These are phyloP conservation scores for Nitzschia palea DNA, from an alignment of 108 stramenopile species.

Conservation along the genomic window DNA sequence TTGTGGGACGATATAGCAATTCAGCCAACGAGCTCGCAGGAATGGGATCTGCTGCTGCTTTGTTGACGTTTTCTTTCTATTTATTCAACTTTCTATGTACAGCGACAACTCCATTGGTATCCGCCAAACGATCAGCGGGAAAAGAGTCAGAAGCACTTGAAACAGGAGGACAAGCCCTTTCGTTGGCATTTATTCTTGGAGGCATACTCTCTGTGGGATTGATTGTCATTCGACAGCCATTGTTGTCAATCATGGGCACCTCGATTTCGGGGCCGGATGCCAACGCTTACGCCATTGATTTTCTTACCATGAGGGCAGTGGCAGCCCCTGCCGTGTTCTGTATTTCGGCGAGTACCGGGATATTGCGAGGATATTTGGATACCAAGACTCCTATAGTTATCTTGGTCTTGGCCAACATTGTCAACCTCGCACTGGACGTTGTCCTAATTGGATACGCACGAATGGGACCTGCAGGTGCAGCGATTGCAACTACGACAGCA, in stretches of 20 bases:
- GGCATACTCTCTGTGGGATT: slow-evolving; percentile 35
- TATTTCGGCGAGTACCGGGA: slow-evolving; percentile 79
- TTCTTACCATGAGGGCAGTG: slow-evolving; percentile 63
- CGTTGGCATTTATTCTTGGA: slow-evolving; percentile 63
- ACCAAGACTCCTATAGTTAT: slow-evolving; percentile 77
- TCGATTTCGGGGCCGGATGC: slow-evolving; percentile 56
- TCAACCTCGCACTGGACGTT: slow-evolving; percentile 76
- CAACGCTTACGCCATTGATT: slow-evolving; percentile 63
- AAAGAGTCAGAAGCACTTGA: slow-evolving; percentile 55
- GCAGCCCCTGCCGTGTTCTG: slow-evolving; percentile 81
- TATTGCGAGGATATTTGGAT: slow-evolving; percentile 85
- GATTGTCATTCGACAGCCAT: slow-evolving; percentile 38
- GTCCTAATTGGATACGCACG: slow-evolving; percentile 52
- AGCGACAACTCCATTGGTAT: slow-evolving; percentile 81
- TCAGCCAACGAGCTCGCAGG: slow-evolving; percentile 69
- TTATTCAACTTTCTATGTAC: slow-evolving; percentile 83
- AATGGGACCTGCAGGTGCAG: slow-evolving; percentile 80
- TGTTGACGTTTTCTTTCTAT: slow-evolving; percentile 82
- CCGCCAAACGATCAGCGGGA: slow-evolving; percentile 46
- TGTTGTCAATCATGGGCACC: slow-evolving; percentile 78
- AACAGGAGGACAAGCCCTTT: slow-evolving; percentile 82
- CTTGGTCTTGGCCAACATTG: slow-evolving; percentile 62
- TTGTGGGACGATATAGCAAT: slow-evolving; percentile 71
- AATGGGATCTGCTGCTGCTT: slow-evolving; percentile 76
- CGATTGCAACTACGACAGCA: slow-evolving; percentile 83